Evolutionary conservation across 495 filamentous ascomycete species (phyloP).

Genomic region (Penicillium malachiteum): DNA sequence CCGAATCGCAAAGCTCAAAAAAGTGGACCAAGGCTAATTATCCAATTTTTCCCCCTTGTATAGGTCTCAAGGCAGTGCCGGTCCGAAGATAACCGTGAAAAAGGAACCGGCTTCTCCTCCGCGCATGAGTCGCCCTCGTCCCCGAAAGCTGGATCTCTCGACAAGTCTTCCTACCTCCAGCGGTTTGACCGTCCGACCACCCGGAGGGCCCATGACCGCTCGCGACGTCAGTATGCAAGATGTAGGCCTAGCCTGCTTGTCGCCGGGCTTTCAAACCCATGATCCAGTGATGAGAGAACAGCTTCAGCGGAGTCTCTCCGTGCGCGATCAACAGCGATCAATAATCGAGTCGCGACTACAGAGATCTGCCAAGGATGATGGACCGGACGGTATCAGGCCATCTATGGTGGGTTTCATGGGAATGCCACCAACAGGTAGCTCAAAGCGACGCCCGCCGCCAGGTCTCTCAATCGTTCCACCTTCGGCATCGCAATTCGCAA

Average conservation of each 20-base stretch:
- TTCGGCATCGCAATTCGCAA: conserved; percentile 90
- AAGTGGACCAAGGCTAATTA: neutral
- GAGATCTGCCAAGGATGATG: conserved; percentile 74
- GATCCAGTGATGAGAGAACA: conserved; percentile 97
- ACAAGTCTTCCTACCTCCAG: conserved; percentile 63
- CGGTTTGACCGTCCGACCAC: conserved; percentile 58
- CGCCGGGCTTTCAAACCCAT: conserved; percentile 91
- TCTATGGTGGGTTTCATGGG: conserved; percentile 52
- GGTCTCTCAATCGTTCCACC: conserved; percentile 95
- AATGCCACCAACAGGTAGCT: conserved; percentile 59
- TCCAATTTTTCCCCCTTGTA: neutral
- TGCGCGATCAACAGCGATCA: conserved; percentile 88
- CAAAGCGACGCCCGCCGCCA: conserved; percentile 78
- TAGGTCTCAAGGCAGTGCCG: conserved; percentile 43
- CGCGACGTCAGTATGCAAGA: conserved; percentile 84
- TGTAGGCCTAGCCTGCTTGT: conserved; percentile 90
- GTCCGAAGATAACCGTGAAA: conserved; percentile 88
- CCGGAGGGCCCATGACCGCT: conserved; percentile 75
- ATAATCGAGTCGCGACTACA: conserved; percentile 94
- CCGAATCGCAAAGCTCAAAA: too few relatives aligned
- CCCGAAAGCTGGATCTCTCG: conserved; percentile 84
- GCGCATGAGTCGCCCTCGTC: conserved; percentile 75
- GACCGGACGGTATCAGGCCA: conserved; percentile 59
- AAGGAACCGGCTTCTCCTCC: conserved; percentile 89
- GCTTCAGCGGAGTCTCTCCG: conserved; percentile 87